These are phyloP conservation scores for Tetracladium setigerum DNA, from an alignment of 495 filamentous ascomycete genomes.

Conservation along the genomic window DNA sequence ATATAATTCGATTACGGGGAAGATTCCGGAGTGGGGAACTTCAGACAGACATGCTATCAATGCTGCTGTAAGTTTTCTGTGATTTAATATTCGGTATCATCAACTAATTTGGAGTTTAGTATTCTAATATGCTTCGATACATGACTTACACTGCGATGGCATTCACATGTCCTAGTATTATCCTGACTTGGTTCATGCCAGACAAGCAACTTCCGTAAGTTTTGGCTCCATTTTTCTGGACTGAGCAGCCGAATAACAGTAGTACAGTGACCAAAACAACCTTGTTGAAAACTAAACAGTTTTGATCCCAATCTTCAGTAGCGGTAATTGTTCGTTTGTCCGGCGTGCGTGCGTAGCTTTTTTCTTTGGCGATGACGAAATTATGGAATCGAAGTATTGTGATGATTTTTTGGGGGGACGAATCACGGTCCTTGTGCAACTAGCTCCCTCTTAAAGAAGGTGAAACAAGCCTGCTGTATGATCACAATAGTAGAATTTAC, in stretches of 20 bases:
- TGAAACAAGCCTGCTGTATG: no score
- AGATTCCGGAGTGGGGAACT: constrained; percentile 34
- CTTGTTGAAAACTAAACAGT: constrained; percentile 13
- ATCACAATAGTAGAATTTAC: no score
- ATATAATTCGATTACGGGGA: constrained; percentile 37
- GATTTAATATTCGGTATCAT: neutral
- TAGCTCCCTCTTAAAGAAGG: no score
- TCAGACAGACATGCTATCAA: constrained; percentile 32
- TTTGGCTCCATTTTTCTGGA: neutral
- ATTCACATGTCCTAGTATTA: constrained; percentile 28
- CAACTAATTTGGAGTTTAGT: constrained; percentile 21
- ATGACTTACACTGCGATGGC: constrained; percentile 39
- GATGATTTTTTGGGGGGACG: no score
- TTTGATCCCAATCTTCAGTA: no score
- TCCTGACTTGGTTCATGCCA: constrained; percentile 33
- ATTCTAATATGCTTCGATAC: constrained; percentile 37
- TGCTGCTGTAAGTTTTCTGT: constrained; percentile 27
- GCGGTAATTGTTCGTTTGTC: no score
- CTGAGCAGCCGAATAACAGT: neutral
- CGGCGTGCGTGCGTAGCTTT: no score
- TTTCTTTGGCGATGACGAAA: no score
- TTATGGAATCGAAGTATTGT: no score
- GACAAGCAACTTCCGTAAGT: constrained; percentile 35
- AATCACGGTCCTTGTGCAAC: no score
- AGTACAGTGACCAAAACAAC: neutral